Evolutionary conservation across 306 rosid genomes (phyloP).

Genomic region (Bauhinia variegata): DNA sequence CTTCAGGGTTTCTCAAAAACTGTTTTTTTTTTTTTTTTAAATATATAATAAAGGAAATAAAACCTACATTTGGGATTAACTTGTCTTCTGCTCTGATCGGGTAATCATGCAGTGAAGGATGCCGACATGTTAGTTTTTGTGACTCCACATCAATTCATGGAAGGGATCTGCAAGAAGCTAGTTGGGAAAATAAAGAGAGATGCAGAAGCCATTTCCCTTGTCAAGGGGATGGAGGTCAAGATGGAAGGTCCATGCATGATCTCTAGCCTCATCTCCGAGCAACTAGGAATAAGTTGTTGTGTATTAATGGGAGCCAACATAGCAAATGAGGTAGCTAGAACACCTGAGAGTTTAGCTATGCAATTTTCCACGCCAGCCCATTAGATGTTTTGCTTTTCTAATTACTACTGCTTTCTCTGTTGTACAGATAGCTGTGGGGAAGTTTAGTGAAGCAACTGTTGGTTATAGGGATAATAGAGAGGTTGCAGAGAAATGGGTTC

Average conservation of each 20-base stretch:
- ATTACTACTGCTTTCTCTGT: conserved; percentile 16
- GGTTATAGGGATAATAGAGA: conserved; percentile 71
- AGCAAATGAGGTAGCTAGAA: conserved; percentile 70
- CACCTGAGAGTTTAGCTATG: background rate
- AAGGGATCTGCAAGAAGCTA: conserved; percentile 76
- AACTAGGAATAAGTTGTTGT: conserved; percentile 75
- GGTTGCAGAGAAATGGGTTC: conserved; percentile 90
- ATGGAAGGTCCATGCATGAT: conserved; percentile 97
- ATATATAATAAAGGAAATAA: too few relatives aligned
- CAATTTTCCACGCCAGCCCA: background rate
- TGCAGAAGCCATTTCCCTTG: conserved; percentile 82
- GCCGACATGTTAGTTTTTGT: conserved; percentile 91
- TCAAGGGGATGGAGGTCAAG: conserved; percentile 97
- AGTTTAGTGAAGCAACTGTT: conserved; percentile 95
- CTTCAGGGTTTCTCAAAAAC: too few relatives aligned
- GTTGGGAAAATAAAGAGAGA: conserved; percentile 64
- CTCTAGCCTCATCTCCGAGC: conserved; percentile 71
- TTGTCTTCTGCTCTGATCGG: conserved; percentile 31
- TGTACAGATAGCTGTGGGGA: conserved; percentile 68
- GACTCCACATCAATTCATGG: conserved; percentile 93
- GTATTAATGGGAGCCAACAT: conserved; percentile 96
- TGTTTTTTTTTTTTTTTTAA: too few relatives aligned
- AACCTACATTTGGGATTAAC: too few relatives aligned
- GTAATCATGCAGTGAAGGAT: conserved; percentile 64
- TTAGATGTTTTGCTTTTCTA: conserved; percentile 6